These are phyloP conservation scores for Xerocomus brunneocitrinus DNA, from an alignment of 768 basidiomycete species.

Conservation along the genomic window DNA sequence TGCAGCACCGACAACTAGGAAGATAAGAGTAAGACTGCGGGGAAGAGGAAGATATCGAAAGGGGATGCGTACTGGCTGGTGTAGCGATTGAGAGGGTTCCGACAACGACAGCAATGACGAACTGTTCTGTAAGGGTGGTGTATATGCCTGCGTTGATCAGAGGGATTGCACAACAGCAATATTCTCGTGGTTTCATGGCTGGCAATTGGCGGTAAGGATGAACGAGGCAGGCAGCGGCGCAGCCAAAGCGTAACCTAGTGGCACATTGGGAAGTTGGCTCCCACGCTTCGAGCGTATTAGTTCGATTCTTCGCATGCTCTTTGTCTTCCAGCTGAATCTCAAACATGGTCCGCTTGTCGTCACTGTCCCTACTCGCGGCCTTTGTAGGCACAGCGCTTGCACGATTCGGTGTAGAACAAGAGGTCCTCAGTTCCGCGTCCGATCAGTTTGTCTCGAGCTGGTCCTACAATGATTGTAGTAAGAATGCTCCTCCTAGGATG, in stretches of 20 bases:
- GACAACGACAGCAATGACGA: constrained; percentile 57
- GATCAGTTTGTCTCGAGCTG: constrained; percentile 46
- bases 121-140: constrained; percentile 70
- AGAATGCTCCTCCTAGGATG: constrained; percentile 23
- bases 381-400: constrained; percentile 26
- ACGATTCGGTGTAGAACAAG: constrained; percentile 25
- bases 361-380: constrained; percentile 27
- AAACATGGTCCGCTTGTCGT: constrained; percentile 28
- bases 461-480: constrained; percentile 75
- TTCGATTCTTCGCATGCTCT: constrained; percentile 21
- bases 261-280: constrained; percentile 10
- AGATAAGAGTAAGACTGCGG: constrained; percentile 10
- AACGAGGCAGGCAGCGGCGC: no score
- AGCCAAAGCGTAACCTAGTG: not conserved
- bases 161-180: constrained; percentile 93
- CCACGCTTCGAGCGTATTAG: constrained; percentile 17
- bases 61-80: constrained; percentile 58
- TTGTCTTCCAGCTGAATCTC: constrained; percentile 1
- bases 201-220: not conserved
- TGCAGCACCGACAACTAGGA: constrained; percentile 77
- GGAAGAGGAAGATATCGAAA: not conserved
- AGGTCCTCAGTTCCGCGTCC: constrained; percentile 26
- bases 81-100: constrained; percentile 75
- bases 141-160: constrained; percentile 90
- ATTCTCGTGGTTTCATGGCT: constrained; percentile 72